phyloP scores from a whole-genome alignment of 306 rosid genomes.

The Lagenaria siceraria region DNA sequence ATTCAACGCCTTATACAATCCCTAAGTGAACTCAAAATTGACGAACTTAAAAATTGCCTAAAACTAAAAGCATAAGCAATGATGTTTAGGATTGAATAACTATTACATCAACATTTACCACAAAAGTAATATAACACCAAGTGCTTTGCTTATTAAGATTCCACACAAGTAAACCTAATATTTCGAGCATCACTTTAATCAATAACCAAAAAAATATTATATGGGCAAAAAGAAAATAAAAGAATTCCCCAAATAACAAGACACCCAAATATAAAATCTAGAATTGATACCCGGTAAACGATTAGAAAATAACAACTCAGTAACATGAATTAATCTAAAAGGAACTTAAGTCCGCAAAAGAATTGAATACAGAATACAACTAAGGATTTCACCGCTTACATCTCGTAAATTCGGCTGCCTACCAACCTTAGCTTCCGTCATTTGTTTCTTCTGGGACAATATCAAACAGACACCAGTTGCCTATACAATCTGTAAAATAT shows the following conservation, averaged over 20 bases:
- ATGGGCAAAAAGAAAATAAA: background rate
- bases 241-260: background rate
- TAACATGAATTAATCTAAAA: background rate
- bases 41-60: background rate
- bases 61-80: background rate
- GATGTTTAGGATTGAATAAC: background rate
- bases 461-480: background rate
- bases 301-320: background rate
- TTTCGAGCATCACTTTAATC: background rate
- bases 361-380: background rate
- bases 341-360: background rate
- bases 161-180: background rate
- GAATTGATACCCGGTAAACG: background rate
- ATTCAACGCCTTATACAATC: background rate
- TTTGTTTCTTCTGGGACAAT: background rate
- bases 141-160: background rate
- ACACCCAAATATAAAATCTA: background rate
- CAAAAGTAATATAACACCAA: background rate
- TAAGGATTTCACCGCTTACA: constrained; percentile 5
- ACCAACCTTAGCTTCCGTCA: background rate
- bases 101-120: background rate
- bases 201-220: background rate
- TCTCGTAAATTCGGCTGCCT: constrained; percentile 1
- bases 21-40: background rate
- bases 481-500: background rate